phyloP scores from a whole-genome alignment of 768 basidiomycete genomes.

The Phlebiopsis flavidoalba region DNA sequence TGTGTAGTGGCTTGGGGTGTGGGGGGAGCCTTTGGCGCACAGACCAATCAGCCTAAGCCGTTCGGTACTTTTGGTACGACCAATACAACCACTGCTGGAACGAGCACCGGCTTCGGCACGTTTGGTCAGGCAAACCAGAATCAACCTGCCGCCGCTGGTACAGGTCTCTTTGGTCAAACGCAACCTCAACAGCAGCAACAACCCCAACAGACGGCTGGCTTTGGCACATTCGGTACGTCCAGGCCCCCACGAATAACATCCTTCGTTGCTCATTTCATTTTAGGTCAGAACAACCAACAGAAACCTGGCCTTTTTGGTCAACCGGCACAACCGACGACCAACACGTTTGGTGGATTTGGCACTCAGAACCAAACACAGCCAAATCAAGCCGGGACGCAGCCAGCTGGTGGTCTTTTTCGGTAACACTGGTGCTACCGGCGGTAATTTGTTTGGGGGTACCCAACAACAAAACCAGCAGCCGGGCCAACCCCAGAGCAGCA shows the following conservation, averaged over 20 bases:
- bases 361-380: slow-evolving; percentile 17
- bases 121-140: slow-evolving; percentile 23
- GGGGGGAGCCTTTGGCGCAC: slow-evolving; percentile 10
- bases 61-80: slow-evolving; percentile 38
- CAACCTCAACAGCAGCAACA: slow-evolving; percentile 24
- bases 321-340: slow-evolving; percentile 25
- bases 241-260: not conserved
- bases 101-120: slow-evolving; percentile 26
- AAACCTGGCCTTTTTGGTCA: slow-evolving; percentile 47
- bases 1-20: too few species aligned
- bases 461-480: slow-evolving; percentile 30
- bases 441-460: slow-evolving; percentile 31
- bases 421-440: slow-evolving; percentile 3
- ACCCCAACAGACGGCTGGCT: slow-evolving; percentile 12
- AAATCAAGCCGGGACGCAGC: slow-evolving; percentile 26
- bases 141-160: slow-evolving; percentile 22
- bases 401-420: slow-evolving; percentile 19
- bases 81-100: slow-evolving; percentile 16
- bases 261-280: not conserved
- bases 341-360: slow-evolving; percentile 4
- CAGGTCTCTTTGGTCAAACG: slow-evolving; percentile 33
- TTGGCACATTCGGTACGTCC: slow-evolving; percentile 32
- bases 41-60: slow-evolving; percentile 16
- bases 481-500: slow-evolving; percentile 30
- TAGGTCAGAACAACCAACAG: slow-evolving; percentile 23